Evolutionary conservation across 2,329 filamentous ascomycete species (phyloP).

Genomic region (Trichoderma sp.): DNA sequence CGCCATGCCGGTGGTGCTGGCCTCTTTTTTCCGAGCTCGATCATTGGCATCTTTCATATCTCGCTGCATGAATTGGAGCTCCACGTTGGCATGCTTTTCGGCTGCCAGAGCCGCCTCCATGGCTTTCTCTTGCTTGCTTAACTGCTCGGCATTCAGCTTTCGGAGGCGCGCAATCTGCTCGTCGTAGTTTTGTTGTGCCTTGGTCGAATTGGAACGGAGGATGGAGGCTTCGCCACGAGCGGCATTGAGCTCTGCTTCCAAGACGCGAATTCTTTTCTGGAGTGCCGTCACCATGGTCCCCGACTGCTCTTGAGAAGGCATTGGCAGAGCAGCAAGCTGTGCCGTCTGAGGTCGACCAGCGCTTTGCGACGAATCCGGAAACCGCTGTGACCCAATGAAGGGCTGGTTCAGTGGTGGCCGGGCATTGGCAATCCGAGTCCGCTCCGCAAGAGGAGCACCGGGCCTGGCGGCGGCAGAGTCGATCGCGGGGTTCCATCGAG

Average conservation of each 20-base stretch:
- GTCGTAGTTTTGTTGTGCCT: constrained; percentile 59
- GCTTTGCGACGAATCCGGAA: constrained; percentile 30
- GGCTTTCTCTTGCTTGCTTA: constrained; percentile 60
- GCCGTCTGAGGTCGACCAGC: constrained; percentile 36
- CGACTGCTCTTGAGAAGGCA: constrained; percentile 28
- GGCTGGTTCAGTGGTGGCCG: constrained; percentile 24
- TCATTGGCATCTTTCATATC: constrained; percentile 62
- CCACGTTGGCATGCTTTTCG: constrained; percentile 62
- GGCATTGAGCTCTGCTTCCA: constrained; percentile 56
- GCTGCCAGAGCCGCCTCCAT: constrained; percentile 64
- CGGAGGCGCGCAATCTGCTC: constrained; percentile 59
- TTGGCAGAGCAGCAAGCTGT: constrained; percentile 39
- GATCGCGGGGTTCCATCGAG: constrained; percentile 39
- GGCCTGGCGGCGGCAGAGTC: constrained; percentile 26
- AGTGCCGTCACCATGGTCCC: constrained; percentile 43
- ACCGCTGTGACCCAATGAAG: constrained; percentile 31
- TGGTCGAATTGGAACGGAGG: constrained; percentile 67
- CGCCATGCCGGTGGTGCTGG: constrained; percentile 32
- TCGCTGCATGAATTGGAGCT: constrained; percentile 69
- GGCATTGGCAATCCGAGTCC: constrained; percentile 21
- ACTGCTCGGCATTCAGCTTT: constrained; percentile 60
- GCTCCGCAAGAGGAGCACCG: constrained; percentile 20
- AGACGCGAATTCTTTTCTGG: constrained; percentile 50
- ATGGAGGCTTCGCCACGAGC: constrained; percentile 73
- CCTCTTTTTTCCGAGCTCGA: constrained; percentile 47